Evolutionary conservation across 306 rosid genomes (phyloP).

Genomic region (Prunus mira): DNA sequence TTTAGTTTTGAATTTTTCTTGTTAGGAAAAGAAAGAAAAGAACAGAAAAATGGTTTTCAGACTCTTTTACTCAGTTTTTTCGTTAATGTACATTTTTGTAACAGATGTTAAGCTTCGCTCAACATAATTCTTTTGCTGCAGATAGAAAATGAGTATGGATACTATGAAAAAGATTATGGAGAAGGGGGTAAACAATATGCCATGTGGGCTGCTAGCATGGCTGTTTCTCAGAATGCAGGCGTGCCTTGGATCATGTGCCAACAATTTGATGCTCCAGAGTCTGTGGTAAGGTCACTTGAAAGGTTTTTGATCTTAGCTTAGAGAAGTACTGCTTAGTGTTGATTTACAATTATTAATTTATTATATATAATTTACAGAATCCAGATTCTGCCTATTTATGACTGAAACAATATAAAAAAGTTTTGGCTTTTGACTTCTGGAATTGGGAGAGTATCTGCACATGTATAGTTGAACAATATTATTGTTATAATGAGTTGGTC

Average conservation of each 20-base stretch:
- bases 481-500: background rate
- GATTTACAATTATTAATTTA: background rate
- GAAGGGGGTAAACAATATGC: conserved; percentile 85
- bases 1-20: background rate
- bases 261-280: conserved; percentile 92
- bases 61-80: background rate
- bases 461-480: background rate
- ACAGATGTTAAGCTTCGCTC: conserved; percentile 14
- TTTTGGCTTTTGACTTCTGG: background rate
- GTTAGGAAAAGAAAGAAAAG: background rate
- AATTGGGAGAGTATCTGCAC: background rate
- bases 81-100: conserved; percentile 1
- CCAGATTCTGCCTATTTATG: conserved; percentile 3
- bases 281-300: conserved; percentile 58
- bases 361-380: background rate
- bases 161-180: conserved; percentile 65
- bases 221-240: conserved; percentile 79
- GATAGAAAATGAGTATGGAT: conserved; percentile 95
- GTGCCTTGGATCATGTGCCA: conserved; percentile 99
- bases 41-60: conserved; percentile 7
- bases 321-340: background rate
- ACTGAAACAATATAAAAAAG: background rate
- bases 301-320: conserved; percentile 3
- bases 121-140: conserved; percentile 33
- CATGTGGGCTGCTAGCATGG: conserved; percentile 91